A percentile compares a stretch with the other conserved stretches of the same genome.
phyloP scores from a whole-genome alignment of 441 rosid genomes.

The Aquilaria agallochum region DNA sequence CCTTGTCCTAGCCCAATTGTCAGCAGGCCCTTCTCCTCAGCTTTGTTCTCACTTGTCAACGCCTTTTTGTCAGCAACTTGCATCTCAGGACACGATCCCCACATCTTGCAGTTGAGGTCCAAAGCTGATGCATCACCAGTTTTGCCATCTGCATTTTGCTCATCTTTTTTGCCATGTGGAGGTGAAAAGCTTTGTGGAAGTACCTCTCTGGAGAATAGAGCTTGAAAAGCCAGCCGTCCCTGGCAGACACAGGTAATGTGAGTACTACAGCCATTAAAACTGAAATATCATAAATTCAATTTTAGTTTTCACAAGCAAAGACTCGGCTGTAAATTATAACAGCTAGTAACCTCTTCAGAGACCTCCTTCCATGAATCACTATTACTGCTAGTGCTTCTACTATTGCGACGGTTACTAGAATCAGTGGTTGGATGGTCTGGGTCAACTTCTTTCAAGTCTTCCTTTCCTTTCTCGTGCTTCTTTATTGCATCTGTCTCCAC shows the following conservation, averaged over 20 bases:
- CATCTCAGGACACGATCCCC: constrained; percentile 21
- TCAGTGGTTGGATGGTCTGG: constrained; percentile 34
- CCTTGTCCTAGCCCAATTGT: constrained; percentile 58
- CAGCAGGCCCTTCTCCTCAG: constrained; percentile 36
- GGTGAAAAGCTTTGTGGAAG: constrained; percentile 95
- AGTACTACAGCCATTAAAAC: background rate
- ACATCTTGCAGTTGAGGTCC: constrained; percentile 46
- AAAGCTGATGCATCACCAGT: constrained; percentile 28
- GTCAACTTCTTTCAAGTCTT: constrained; percentile 53
- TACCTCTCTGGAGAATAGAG: constrained; percentile 78
- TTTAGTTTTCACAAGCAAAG: background rate
- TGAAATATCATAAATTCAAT: background rate
- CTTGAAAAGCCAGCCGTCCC: constrained; percentile 93
- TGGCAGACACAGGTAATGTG: constrained; percentile 21
- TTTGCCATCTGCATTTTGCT: constrained; percentile 27
- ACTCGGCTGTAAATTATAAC: background rate
- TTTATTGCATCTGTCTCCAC: constrained; percentile 61
- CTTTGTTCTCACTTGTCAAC: constrained; percentile 17
- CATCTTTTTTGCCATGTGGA: constrained; percentile 33
- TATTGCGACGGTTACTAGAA: constrained; percentile 48
- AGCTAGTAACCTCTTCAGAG: constrained; percentile 61
- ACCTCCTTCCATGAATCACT: constrained; percentile 82
- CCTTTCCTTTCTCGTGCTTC: constrained; percentile 50
- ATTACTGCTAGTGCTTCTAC: constrained; percentile 38
- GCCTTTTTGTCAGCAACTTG: constrained; percentile 38